A percentile compares a stretch with the other conserved stretches of the same genome.
Evolutionary conservation across 306 rosid species (phyloP).

Genomic region (Begonia loranthoides): DNA sequence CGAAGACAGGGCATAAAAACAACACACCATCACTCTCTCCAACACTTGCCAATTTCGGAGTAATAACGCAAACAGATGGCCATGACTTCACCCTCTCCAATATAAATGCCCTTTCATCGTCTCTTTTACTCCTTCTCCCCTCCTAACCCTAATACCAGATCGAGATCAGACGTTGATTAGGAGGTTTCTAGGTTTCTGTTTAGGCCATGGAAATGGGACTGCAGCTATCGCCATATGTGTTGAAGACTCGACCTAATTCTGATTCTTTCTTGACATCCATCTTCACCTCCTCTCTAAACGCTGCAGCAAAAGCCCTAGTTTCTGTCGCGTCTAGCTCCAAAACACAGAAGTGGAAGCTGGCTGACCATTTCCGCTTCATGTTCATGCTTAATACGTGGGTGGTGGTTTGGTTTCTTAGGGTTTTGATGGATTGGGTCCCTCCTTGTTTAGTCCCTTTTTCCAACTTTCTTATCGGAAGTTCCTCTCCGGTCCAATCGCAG

Average conservation of each 20-base stretch:
- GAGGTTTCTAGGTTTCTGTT: too few relatives aligned
- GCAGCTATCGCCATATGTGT: background rate
- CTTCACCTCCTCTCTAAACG: conserved; percentile 25
- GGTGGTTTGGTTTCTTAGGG: conserved; percentile 25
- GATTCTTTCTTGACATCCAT: conserved; percentile 5
- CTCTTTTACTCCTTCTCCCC: background rate
- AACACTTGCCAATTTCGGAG: background rate
- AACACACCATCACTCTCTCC: conserved; percentile 3
- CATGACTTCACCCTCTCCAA: background rate
- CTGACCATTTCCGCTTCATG: conserved; percentile 24
- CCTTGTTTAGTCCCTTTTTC: conserved; percentile 5
- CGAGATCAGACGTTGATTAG: background rate
- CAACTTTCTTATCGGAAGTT: conserved; percentile 7
- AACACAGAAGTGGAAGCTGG: conserved; percentile 14
- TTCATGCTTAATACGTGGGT: conserved; percentile 20
- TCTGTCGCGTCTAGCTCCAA: conserved; percentile 14
- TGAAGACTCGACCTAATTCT: background rate
- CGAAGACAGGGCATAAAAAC: background rate
- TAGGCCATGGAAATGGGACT: conserved; percentile 1
- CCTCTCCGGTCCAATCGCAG: background rate
- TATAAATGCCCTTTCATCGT: background rate
- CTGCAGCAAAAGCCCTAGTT: conserved; percentile 27
- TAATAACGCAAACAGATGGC: conserved; percentile 3
- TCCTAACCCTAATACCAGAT: background rate
- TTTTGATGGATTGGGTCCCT: conserved; percentile 25